phyloP scores from a whole-genome alignment of 2,329 filamentous ascomycete species.

The Proliferodiscus dingleyae region DNA sequence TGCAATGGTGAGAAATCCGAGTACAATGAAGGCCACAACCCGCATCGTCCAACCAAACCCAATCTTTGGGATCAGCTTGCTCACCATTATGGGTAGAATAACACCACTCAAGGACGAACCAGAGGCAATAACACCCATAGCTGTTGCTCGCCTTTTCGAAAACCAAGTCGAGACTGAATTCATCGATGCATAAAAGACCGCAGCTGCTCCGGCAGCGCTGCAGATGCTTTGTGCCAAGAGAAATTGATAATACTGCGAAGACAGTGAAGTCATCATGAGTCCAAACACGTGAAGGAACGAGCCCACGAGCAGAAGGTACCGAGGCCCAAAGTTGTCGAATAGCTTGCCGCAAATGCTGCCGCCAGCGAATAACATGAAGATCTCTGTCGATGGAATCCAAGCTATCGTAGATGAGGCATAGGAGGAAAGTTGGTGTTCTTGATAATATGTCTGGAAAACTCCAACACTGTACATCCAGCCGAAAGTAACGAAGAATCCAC shows the following conservation, averaged over 20 bases:
- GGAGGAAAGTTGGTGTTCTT: conserved; percentile 40
- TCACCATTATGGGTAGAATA: conserved; percentile 52
- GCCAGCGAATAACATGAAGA: conserved; percentile 47
- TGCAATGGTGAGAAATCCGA: conserved; percentile 9
- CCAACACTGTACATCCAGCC: conserved; percentile 30
- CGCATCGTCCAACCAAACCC: conserved; percentile 16
- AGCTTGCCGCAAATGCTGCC: conserved; percentile 9
- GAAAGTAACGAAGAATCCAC: background rate
- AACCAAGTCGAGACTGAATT: conserved; percentile 40
- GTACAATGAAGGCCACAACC: conserved; percentile 5
- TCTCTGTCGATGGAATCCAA: conserved; percentile 56
- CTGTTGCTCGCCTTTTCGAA: conserved; percentile 39
- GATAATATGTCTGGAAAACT: conserved; percentile 54
- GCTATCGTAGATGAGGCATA: conserved; percentile 51
- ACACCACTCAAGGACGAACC: conserved; percentile 46
- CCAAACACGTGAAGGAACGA: conserved; percentile 47
- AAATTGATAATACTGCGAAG: conserved; percentile 46
- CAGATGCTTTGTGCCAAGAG: conserved; percentile 50
- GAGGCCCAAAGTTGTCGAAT: conserved; percentile 22
- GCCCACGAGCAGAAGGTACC: conserved; percentile 32
- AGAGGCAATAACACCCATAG: conserved; percentile 40
- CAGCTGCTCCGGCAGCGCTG: conserved; percentile 37
- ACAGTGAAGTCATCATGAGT: conserved; percentile 27
- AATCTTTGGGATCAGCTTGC: conserved; percentile 1
- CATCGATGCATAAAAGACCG: conserved; percentile 20